Evolutionary conservation across 1,284 basidiomycete species (phyloP), one percentile per base, ranked within the genome.

Genomic region (Leccinum subrobustum): DNA sequence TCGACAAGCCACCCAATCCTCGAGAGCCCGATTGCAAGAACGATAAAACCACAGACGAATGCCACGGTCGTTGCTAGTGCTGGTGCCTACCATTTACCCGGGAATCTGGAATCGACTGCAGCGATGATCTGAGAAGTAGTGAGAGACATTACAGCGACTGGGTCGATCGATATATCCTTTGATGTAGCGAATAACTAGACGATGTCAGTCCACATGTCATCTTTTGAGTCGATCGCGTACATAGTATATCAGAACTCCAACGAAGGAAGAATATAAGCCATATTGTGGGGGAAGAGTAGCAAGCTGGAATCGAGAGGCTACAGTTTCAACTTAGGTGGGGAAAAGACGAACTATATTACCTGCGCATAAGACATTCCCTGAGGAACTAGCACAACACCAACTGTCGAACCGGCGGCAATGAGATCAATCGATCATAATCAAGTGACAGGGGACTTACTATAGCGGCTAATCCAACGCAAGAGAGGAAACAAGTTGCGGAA

Each of bases 71-170:
- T 93, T 3, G 93, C 96, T 65, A 99, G 98, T 60, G 88, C 80
- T 5, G 91, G 87, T 3, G 78, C 78, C 3, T 75, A 68, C 83
- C 86, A 95, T 67, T 79, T 71, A 27, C 77, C 73, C 1, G 83
- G 86, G 67, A 86, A 78, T 5, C 68, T 67, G 0, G 76, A 66
- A 39, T 90, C 71, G 54, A 96, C 86, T 50, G 83, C 75, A 27
- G 80, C 78, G 72, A 97, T 91, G 64, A 96, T 88, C 70, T 92
- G 87, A 14, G 92, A 83, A n/a, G 89, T 88, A 44, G 93, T 92
- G 57, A 97, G 85, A 6, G 93, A 96, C 95, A 98, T 97, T 75
- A 99, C 96, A 16, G 96, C 96, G 64, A 96, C 95, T 3, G 95
- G 95, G 56, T 95, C 95, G 66, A 98, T 97, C 11, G 93, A 93